Conservation (phyloP, 2,329 filamentous ascomycete genomes). For the Tympanopsis confertula region DNA sequence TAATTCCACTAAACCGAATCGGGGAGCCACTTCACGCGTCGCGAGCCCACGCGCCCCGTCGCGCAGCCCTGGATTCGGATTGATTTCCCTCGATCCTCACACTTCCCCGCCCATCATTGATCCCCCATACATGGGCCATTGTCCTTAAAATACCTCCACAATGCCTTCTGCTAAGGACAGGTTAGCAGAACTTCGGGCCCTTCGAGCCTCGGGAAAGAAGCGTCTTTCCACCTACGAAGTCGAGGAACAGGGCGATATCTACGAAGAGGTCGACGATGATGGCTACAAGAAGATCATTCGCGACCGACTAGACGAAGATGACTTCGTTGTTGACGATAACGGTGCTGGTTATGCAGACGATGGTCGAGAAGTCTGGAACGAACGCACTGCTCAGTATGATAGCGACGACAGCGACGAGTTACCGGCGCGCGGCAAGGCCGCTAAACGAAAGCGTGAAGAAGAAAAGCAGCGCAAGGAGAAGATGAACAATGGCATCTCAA, state of each 20-base stretch:
- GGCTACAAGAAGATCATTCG: slow-evolving; percentile 94
- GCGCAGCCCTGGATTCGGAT: too few species aligned
- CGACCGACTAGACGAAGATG: slow-evolving; percentile 78
- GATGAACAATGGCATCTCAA: slow-evolving; percentile 82
- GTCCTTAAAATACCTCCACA: too few species aligned
- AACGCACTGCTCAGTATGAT: slow-evolving; percentile 45
- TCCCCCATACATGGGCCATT: too few species aligned
- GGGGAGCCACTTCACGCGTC: too few species aligned
- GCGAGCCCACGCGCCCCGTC: too few species aligned
- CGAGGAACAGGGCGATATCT: slow-evolving; percentile 71
- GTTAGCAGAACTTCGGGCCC: slow-evolving; percentile 70
- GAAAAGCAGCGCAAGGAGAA: slow-evolving; percentile 76
- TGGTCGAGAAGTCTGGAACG: slow-evolving; percentile 85
- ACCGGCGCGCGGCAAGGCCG: slow-evolving; percentile 35
- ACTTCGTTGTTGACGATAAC: slow-evolving; percentile 98
- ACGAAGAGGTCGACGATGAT: slow-evolving; percentile 94
- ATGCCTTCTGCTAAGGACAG: slow-evolving; percentile 24
- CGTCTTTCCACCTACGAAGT: slow-evolving; percentile 78
- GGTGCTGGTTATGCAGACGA: slow-evolving; percentile 95
- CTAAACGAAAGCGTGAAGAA: slow-evolving; percentile 79
- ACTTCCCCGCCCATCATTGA: too few species aligned
- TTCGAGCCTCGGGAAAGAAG: slow-evolving; percentile 84
- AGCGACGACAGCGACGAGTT: slow-evolving; percentile 67
- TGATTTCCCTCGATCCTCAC: too few species aligned
- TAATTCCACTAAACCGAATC: too few species aligned